Conservation (phyloP, 306 rosid genomes). For the Dryas octopetala region DNA sequence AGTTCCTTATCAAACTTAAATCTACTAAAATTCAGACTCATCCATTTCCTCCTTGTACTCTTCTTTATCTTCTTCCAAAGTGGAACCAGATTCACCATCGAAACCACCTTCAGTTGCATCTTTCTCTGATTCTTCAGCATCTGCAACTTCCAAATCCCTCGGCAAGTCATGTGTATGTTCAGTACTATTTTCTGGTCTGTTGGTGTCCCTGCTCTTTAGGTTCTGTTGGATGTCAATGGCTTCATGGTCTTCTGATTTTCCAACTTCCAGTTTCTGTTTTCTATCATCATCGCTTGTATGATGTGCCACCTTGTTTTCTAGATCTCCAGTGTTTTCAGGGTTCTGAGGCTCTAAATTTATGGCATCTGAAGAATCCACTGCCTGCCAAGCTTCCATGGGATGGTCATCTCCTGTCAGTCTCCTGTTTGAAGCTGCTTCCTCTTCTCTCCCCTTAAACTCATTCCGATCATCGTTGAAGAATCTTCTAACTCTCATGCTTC, state of each 20-base stretch:
- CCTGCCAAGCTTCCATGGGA: slow-evolving; percentile 18
- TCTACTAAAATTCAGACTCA: slow-evolving; percentile 42
- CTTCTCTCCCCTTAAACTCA: slow-evolving; percentile 20
- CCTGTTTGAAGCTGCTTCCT: slow-evolving; percentile 15
- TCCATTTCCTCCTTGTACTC: slow-evolving; percentile 54
- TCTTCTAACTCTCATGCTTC: slow-evolving; percentile 27
- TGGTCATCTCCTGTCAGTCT: slow-evolving; percentile 13
- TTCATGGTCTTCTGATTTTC: slow-evolving; percentile 22
- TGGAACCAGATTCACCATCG: slow-evolving; percentile 27
- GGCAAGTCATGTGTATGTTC: slow-evolving; percentile 14
- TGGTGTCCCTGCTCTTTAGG: slow-evolving; percentile 32
- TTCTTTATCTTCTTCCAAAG: slow-evolving; percentile 37
- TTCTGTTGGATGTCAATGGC: slow-evolving; percentile 23
- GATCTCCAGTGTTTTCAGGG: slow-evolving; percentile 24
- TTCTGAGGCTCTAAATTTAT: slow-evolving; percentile 23
- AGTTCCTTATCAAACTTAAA: neutral
- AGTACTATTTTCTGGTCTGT: slow-evolving; percentile 17
- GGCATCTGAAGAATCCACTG: neutral
- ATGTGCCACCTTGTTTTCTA: neutral
- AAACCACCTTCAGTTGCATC: slow-evolving; percentile 22
- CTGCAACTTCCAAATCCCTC: slow-evolving; percentile 25
- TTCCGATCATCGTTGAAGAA: slow-evolving; percentile 28
- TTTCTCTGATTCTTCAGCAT: slow-evolving; percentile 26
- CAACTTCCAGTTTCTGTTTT: slow-evolving; percentile 10
- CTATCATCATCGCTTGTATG: slow-evolving; percentile 1